Conservation (phyloP, 768 basidiomycete genomes). For the Roridomyces roridus region DNA sequence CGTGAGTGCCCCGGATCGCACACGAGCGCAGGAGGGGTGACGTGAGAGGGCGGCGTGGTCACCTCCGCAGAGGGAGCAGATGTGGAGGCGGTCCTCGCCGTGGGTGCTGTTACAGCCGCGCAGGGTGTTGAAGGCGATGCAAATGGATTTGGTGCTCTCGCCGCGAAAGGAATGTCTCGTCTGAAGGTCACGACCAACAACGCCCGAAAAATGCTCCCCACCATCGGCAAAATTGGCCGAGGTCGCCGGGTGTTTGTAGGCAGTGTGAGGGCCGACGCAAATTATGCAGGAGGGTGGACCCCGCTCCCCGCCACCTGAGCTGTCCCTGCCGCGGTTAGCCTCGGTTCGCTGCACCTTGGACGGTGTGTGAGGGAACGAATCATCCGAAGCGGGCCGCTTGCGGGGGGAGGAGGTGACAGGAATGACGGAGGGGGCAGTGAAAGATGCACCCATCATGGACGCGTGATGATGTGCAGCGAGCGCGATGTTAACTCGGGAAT, state of each 20-base stretch:
- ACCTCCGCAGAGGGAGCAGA: slow-evolving; percentile 28
- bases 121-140: slow-evolving; percentile 21
- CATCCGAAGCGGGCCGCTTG: background rate
- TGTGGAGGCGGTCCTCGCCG: slow-evolving; percentile 11
- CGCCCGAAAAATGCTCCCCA: background rate
- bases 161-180: slow-evolving; percentile 1
- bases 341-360: background rate
- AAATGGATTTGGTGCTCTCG: background rate
- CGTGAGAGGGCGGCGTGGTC: slow-evolving; percentile 21
- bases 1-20: slow-evolving; percentile 6
- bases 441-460: background rate
- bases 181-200: background rate
- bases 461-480: background rate
- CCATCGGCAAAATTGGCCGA: slow-evolving; percentile 11
- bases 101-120: background rate
- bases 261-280: slow-evolving; percentile 7
- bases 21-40: slow-evolving; percentile 1
- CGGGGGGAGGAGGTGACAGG: background rate
- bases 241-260: background rate
- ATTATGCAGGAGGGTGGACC: slow-evolving; percentile 11
- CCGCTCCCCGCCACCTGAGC: background rate
- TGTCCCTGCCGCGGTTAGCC: background rate
- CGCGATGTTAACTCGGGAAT: background rate
- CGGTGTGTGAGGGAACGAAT: background rate
- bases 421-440: background rate